phyloP scores from a whole-genome alignment of 1,284 basidiomycete species.

The Athelia sp. region DNA sequence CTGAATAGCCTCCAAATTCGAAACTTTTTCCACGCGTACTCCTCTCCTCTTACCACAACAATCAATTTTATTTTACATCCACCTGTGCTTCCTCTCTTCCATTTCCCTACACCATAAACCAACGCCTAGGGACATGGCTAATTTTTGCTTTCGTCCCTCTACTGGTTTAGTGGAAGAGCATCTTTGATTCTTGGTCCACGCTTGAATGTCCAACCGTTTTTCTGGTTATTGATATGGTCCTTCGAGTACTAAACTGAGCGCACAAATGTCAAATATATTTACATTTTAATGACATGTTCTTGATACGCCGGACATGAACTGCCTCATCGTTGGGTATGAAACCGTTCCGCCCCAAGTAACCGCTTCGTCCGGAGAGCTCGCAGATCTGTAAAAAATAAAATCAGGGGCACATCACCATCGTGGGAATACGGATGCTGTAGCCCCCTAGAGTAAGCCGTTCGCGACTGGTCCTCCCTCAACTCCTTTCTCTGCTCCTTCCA shows the following conservation, averaged over 20 bases:
- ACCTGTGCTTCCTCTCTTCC: neutral
- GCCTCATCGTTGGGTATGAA: no score
- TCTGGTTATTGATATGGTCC: slow-evolving; percentile 39
- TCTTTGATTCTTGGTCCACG: slow-evolving; percentile 54
- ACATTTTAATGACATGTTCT: slow-evolving; percentile 6
- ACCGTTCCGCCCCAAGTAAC: no score
- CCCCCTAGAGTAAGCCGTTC: slow-evolving; percentile 9
- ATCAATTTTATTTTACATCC: neutral
- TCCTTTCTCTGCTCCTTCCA: slow-evolving; percentile 16
- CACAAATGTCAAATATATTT: slow-evolving; percentile 28
- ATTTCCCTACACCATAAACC: slow-evolving; percentile 41
- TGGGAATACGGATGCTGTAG: slow-evolving; percentile 8
- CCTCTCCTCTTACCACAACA: neutral
- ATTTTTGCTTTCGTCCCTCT: slow-evolving; percentile 63
- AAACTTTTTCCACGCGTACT: neutral
- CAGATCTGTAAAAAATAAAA: no score
- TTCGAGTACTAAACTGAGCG: slow-evolving; percentile 70
- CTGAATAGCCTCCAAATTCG: neutral
- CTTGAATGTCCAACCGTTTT: slow-evolving; percentile 53
- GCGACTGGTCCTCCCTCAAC: slow-evolving; percentile 13
- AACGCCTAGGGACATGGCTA: slow-evolving; percentile 66
- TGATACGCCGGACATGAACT: neutral
- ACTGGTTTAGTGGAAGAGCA: slow-evolving; percentile 63
- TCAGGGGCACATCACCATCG: no score
- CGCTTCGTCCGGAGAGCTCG: no score